Base-by-base conservation (phyloP, 2,329 filamentous ascomycete species). In the Monosporascus cannonballus region DNA sequence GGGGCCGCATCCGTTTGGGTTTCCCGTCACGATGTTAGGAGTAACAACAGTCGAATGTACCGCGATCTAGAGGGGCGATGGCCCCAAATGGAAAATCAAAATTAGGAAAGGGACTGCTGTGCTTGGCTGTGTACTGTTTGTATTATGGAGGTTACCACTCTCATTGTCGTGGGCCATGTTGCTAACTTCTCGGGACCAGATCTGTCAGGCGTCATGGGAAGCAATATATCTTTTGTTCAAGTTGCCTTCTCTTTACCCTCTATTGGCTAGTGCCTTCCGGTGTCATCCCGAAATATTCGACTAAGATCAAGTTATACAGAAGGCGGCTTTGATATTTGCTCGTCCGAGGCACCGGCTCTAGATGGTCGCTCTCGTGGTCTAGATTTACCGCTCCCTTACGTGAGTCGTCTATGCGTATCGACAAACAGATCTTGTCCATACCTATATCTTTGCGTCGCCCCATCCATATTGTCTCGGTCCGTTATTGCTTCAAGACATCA, bases 21-120 rank as follows among this genome's bases (percentile, higher is more conserved):
- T 50, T 57, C 49, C 55, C 48, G 52, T 55, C 48, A 46, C 54
- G 41, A 54, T 59, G 55, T 57, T 53, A 54, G 54, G 57, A 54
- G 56, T 61, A 57, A 60, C 59, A 58, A 54, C 52, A 50, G 49
- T 56, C 48, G 38, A 53, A 59, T 46, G 55, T 61, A 59, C 61
- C 52, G 56, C 51, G 38, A 34, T 38, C 49, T 49, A 47, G 39
- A 48, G 45, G 20, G 41, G 54, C 42, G 46, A 52, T 51, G 51
- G 54, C 48, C 44, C 49, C 56, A 50, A 17, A 44, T 39, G 25
- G 18, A 54, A 47, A 46, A 27, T 49, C 56, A 50, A 52, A 51
- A 59, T 57, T 52, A 42, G 51, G 48, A 36, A 36, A 47, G 30
- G 9, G 42, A 48, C 54, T 61, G 55, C 42, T 47, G 63, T 62